Evolutionary conservation across 441 rosid genomes (phyloP).

Genomic region (Gossypium trilobum): DNA sequence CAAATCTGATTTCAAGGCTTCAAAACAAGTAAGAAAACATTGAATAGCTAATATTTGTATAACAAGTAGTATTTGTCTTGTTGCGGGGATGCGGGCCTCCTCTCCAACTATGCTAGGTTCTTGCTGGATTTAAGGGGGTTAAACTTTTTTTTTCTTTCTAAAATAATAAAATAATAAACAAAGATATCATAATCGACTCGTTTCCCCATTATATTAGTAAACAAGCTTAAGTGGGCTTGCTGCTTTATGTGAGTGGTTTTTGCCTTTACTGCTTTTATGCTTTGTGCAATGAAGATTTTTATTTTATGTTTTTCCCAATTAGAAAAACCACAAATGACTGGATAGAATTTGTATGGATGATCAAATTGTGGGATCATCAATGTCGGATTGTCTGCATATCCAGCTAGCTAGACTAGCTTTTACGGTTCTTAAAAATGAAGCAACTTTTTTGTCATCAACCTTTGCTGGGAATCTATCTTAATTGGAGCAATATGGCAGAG

Average conservation of each 20-base stretch:
- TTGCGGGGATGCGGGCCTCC: not conserved
- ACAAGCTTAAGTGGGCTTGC: not conserved
- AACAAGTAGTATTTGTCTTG: no score
- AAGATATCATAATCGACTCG: not conserved
- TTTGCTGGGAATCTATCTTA: not conserved
- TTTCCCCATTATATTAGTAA: not conserved
- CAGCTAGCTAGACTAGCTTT: not conserved
- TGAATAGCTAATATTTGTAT: not conserved
- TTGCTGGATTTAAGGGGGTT: not conserved
- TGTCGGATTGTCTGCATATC: not conserved
- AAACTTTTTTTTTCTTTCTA: not conserved
- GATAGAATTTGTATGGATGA: not conserved
- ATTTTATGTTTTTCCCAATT: not conserved
- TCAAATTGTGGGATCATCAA: constrained; percentile 8
- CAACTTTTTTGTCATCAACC: not conserved
- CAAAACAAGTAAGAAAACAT: not conserved
- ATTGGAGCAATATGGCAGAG: not conserved
- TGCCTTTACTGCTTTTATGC: not conserved
- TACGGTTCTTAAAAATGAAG: not conserved
- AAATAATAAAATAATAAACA: not conserved
- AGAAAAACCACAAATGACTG: not conserved
- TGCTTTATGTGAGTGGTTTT: not conserved
- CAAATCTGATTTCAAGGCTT: not conserved
- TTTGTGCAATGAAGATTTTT: not conserved
- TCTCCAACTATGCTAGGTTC: not conserved